Evolutionary conservation across 2,329 filamentous ascomycete genomes (phyloP).

Genomic region (Microascus cirrosus): DNA sequence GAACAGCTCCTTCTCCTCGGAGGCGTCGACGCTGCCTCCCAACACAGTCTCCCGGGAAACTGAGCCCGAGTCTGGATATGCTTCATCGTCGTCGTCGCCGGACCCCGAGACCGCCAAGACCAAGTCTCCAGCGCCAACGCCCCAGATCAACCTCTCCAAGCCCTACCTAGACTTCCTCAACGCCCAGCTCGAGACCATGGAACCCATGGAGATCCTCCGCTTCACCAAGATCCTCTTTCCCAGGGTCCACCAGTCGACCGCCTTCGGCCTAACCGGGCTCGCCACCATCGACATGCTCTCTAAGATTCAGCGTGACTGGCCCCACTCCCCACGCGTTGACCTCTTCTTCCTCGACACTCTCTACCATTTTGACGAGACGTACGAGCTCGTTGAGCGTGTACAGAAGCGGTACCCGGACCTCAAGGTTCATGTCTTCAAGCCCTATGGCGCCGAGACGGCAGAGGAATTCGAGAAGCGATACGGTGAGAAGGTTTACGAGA

Average conservation of each 20-base stretch:
- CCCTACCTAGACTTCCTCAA: conserved; percentile 87
- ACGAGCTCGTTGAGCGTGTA: conserved; percentile 63
- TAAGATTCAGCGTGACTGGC: conserved; percentile 55
- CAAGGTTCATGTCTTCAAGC: conserved; percentile 82
- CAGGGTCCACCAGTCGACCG: conserved; percentile 77
- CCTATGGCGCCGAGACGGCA: conserved; percentile 59
- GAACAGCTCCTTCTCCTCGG: conserved; percentile 4
- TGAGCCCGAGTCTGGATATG: conserved; percentile 75
- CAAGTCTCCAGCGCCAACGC: conserved; percentile 21
- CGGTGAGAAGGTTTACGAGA: conserved; percentile 75
- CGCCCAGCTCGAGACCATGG: conserved; percentile 73
- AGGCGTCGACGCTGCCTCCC: conserved; percentile 20
- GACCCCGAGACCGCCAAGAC: conserved; percentile 21
- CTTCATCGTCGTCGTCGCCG: conserved; percentile 30
- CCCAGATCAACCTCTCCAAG: conserved; percentile 75
- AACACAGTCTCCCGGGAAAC: conserved; percentile 24
- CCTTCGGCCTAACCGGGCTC: conserved; percentile 71
- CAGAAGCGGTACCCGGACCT: conserved; percentile 66
- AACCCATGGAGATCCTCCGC: conserved; percentile 81
- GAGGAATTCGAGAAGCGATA: conserved; percentile 74
- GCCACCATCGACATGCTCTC: conserved; percentile 79
- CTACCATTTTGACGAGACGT: conserved; percentile 72
- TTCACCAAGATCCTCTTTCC: conserved; percentile 90
- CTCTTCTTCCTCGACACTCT: conserved; percentile 77
- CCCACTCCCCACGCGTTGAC: conserved; percentile 47